Percentiles rank a stretch among this genome's conserved stretches.
phyloP scores from a whole-genome alignment of 1,284 basidiomycete species.

The Athelia sp. region DNA sequence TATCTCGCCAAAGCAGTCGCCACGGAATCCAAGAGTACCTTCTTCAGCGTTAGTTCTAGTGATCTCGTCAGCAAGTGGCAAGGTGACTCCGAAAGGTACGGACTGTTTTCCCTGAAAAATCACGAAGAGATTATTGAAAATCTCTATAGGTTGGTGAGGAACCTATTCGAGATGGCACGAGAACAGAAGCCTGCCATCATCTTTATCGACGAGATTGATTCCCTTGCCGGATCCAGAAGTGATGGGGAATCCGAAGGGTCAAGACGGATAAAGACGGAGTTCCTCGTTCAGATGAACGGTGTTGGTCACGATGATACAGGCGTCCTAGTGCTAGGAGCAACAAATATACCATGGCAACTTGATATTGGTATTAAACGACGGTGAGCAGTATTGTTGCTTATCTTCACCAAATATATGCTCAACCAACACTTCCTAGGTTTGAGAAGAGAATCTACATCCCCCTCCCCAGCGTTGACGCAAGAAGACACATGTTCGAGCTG shows the following conservation, averaged over 20 bases:
- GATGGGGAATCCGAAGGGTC: conserved; percentile 97
- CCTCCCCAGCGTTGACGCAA: conserved; percentile 90
- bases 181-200: conserved; percentile 98
- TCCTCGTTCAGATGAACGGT: conserved; percentile 97
- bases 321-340: conserved; percentile 97
- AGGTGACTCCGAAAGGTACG: conserved; percentile 93
- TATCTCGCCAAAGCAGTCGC: conserved; percentile 98
- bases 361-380: conserved; percentile 98
- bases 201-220: conserved; percentile 99
- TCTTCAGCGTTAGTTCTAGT: conserved; percentile 94
- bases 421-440: conserved; percentile 48
- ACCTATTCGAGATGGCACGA: conserved; percentile 94
- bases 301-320: conserved; percentile 98
- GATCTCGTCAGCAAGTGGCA: conserved; percentile 99
- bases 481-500: conserved; percentile 94
- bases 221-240: conserved; percentile 89
- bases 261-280: conserved; percentile 97
- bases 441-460: conserved; percentile 99
- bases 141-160: conserved; percentile 81
- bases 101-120: conserved; percentile 8
- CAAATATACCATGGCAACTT: conserved; percentile 97
- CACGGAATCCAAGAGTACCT: conserved; percentile 97
- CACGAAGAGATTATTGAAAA: conserved; percentile 1
- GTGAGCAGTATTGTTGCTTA: conserved; percentile 32
- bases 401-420: neutral